Base-by-base conservation (phyloP, 1,139 yeast genomes). In the Magnusiomyces sp. region DNA sequence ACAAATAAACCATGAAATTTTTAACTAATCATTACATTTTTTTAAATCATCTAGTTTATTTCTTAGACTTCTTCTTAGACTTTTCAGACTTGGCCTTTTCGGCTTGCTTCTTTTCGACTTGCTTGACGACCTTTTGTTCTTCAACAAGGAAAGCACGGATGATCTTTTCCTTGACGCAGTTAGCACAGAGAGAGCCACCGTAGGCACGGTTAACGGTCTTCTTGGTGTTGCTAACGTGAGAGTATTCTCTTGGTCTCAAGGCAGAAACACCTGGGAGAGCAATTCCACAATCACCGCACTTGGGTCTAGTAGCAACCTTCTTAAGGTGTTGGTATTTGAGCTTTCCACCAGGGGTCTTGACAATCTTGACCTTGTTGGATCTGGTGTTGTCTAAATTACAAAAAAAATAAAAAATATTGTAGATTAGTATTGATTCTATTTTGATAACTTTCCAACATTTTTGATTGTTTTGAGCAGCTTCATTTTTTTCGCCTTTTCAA, bases 291-390 rank as follows among this genome's bases (percentile, higher is more conserved):
- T 89, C 97, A 81, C 97, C 97, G 80, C 98, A 92, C 79, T 89
- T 90, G 75, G 94, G 95, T 77, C 94, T 83, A 71, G 95, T 75
- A 70, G 95, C 96, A 68, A 72, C 72, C 83, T 92, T 92, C 85
- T 89, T 89, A 73, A 87, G 79, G 80, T 92, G 97, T 76, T 88
- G 96, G 74, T 95, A 95, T 72, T 89, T 84, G 74, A 92, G 83
- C 76, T 83, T 84, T 72, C 97, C 97, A 81, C 98, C 98, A 75
- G 98, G 97, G 77, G 98, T 92, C 86, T 89, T 92, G 69, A 90
- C 95, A 76, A 90, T 94, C 92, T 87, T 89, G 81, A 90, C 90
- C 82, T 84, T 86, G 95, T 92, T 92, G 67, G 97, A 90, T 76
- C 83, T 85, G 83, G 97, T 88, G 95, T 90, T 90, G 95, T 88